Conservation (phyloP, 1,284 basidiomycete genomes). For the Leccinum glutinopallens region DNA sequence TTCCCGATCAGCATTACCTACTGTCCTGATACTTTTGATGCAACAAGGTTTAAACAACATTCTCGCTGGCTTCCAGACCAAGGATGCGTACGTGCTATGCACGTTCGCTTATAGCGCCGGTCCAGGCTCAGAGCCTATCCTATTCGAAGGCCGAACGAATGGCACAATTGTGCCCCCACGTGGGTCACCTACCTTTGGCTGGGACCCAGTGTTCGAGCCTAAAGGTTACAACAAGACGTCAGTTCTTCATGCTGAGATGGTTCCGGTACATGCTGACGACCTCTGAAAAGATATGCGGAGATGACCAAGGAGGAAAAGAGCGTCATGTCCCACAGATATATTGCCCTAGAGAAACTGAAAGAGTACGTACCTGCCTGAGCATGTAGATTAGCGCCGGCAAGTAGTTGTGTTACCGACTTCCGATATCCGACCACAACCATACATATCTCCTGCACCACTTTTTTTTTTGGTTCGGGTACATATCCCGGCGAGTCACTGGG, state of each 20-base stretch:
- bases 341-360: constrained; percentile 83
- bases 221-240: constrained; percentile 77
- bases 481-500: too few species aligned
- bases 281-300: constrained; percentile 80
- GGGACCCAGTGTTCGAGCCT: constrained; percentile 92
- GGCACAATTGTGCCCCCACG: constrained; percentile 87
- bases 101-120: constrained; percentile 94
- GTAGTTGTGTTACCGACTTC: constrained; percentile 23
- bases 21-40: neutral
- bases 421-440: constrained; percentile 29
- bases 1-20: constrained; percentile 16
- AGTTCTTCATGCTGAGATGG: constrained; percentile 30
- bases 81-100: constrained; percentile 87
- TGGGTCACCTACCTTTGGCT: constrained; percentile 81
- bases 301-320: constrained; percentile 89
- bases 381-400: constrained; percentile 14
- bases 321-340: constrained; percentile 86
- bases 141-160: constrained; percentile 91
- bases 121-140: constrained; percentile 73
- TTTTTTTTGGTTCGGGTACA: too few species aligned
- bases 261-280: constrained; percentile 15
- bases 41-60: constrained; percentile 78
- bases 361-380: constrained; percentile 48
- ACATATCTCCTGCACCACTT: neutral
- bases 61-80: constrained; percentile 82